These are phyloP conservation scores for Linnemannia hyalina DNA, from an alignment of 192 early-diverging fungal genomes.

Conservation along the genomic window DNA sequence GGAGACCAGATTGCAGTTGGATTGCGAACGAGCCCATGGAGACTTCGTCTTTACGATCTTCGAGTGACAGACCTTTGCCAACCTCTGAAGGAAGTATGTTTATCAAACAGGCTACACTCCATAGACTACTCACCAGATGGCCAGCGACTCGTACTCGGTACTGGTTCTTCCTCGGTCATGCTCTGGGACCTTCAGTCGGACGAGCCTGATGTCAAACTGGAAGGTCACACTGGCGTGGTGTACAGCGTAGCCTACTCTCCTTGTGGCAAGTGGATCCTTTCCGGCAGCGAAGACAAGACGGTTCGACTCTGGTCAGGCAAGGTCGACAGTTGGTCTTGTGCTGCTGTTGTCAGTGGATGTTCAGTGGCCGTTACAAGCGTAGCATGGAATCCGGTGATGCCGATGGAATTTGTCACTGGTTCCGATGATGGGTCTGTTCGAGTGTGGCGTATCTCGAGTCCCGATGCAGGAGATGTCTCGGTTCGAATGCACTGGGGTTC, in stretches of 20 bases:
- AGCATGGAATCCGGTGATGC: background rate
- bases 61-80: background rate
- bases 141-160: background rate
- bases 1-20: no score
- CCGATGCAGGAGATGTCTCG: background rate
- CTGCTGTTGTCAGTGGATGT: background rate
- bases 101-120: background rate
- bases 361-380: background rate
- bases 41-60: background rate
- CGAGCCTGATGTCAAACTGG: background rate
- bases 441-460: background rate
- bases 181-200: background rate
- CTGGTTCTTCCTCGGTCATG: background rate
- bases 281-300: background rate
- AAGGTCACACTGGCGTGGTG: background rate
- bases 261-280: background rate
- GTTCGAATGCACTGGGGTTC: background rate
- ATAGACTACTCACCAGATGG: background rate
- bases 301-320: background rate
- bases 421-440: background rate
- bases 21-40: background rate
- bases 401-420: conserved; percentile 8
- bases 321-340: background rate
- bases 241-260: background rate
- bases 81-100: background rate